These are phyloP conservation scores for Penicillium sp. DNA, from an alignment of 2,329 filamentous ascomycete genomes.

Conservation along the genomic window DNA sequence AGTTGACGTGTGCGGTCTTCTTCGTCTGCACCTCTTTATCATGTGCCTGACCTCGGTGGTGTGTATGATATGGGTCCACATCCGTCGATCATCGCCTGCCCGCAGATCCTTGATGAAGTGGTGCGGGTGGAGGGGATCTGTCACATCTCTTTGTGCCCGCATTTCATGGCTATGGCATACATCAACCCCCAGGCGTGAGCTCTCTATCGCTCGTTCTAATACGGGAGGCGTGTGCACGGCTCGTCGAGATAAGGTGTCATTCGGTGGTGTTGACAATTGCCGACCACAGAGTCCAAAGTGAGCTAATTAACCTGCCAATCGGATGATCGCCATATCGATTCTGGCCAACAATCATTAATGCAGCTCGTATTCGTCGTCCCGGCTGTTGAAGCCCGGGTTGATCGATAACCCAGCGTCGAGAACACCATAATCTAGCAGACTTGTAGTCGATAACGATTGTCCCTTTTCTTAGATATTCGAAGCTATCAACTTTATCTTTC, in stretches of 20 bases:
- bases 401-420: not conserved
- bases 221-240: not conserved
- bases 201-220: not conserved
- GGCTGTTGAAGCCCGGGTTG: not conserved
- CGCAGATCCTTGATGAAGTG: not conserved
- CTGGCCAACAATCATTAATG: not conserved
- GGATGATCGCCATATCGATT: not conserved
- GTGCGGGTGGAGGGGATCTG: not conserved
- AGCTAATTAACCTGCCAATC: not conserved
- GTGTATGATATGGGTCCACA: not conserved
- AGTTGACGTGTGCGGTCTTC: not conserved
- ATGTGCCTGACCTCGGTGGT: constrained; percentile 3
- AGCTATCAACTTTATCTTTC: not conserved
- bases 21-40: not conserved
- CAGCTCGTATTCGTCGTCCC: not conserved
- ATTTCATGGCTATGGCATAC: not conserved
- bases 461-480: not conserved
- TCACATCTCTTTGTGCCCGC: not conserved
- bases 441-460: no score
- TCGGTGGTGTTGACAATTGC: not conserved
- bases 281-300: not conserved
- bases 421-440: not conserved
- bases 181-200: not conserved
- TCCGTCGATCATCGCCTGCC: not conserved
- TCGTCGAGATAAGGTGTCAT: not conserved